Evolutionary conservation across 495 filamentous ascomycete species (phyloP).

Genomic region (Penicillium steckii): DNA sequence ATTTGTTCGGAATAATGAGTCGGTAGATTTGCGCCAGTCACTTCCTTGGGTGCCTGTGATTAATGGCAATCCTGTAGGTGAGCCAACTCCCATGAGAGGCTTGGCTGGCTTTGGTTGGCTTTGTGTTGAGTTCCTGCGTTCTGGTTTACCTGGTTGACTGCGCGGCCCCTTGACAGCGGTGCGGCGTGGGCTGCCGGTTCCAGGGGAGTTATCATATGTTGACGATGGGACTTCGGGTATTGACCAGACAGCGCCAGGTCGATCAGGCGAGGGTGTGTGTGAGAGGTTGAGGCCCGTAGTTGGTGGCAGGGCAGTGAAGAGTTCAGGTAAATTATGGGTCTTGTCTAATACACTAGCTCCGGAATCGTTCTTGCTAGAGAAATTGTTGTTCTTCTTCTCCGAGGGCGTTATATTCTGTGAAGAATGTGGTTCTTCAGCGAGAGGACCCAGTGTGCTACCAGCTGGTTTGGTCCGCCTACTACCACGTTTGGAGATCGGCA

Average conservation of each 20-base stretch:
- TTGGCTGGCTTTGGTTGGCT: slow-evolving; percentile 18
- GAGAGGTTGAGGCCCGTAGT: slow-evolving; percentile 20
- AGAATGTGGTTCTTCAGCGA: slow-evolving; percentile 22
- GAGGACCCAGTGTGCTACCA: slow-evolving; percentile 20
- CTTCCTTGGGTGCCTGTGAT: slow-evolving; percentile 30
- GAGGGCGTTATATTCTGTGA: slow-evolving; percentile 17
- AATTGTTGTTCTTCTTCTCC: slow-evolving; percentile 26
- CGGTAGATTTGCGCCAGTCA: slow-evolving; percentile 23
- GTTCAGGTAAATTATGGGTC: slow-evolving; percentile 20
- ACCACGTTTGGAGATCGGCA: slow-evolving; percentile 22
- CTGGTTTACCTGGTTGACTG: slow-evolving; percentile 27
- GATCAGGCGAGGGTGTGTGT: slow-evolving; percentile 37
- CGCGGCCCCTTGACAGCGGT: slow-evolving; percentile 40
- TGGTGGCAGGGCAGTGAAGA: slow-evolving; percentile 28
- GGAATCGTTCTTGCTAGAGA: slow-evolving; percentile 10
- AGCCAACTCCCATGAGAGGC: slow-evolving; percentile 8
- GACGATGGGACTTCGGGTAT: slow-evolving; percentile 24
- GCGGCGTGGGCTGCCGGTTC: slow-evolving; percentile 35
- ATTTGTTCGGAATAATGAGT: slow-evolving; percentile 14
- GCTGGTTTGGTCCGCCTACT: slow-evolving; percentile 24
- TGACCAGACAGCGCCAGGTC: slow-evolving; percentile 29
- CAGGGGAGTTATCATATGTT: slow-evolving; percentile 20
- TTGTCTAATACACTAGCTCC: slow-evolving; percentile 1
- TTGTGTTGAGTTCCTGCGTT: slow-evolving; percentile 22
- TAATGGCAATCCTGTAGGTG: slow-evolving; percentile 12